Conservation (phyloP, 2,329 filamentous ascomycete genomes). For the Onygenales sp. region DNA sequence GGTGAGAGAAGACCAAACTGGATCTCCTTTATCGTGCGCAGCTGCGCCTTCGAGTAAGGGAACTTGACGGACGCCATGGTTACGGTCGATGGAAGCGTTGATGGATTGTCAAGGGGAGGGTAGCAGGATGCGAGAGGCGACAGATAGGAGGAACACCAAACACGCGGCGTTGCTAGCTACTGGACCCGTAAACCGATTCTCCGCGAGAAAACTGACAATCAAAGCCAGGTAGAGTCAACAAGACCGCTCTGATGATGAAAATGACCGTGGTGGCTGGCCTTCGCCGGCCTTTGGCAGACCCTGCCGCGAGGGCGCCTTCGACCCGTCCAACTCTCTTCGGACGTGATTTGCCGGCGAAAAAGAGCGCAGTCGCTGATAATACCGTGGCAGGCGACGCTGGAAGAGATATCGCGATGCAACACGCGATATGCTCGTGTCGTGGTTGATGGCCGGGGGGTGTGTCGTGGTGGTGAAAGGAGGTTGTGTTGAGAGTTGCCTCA, state of each 20-base stretch:
- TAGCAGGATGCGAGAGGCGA: background rate
- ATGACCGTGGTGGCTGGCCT: slow-evolving; percentile 28
- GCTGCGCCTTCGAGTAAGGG: slow-evolving; percentile 82
- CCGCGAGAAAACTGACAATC: background rate
- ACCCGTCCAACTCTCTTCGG: slow-evolving; percentile 29
- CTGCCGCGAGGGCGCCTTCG: slow-evolving; percentile 39
- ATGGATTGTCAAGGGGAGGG: background rate
- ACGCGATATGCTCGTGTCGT: slow-evolving; percentile 31
- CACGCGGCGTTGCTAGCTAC: background rate
- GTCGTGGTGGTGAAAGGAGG: slow-evolving; percentile 32
- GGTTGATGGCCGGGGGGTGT: slow-evolving; percentile 21
- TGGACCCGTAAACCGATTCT: background rate
- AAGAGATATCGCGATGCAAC: slow-evolving; percentile 32
- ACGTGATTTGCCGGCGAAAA: slow-evolving; percentile 17
- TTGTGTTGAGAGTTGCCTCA: slow-evolving; percentile 31
- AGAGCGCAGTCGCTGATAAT: slow-evolving; percentile 17
- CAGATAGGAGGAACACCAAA: background rate
- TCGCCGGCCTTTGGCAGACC: slow-evolving; percentile 37
- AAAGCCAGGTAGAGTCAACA: background rate
- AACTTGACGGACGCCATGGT: slow-evolving; percentile 91
- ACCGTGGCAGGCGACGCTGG: slow-evolving; percentile 17
- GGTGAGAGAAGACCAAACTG: slow-evolving; percentile 97
- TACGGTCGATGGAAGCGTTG: slow-evolving; percentile 24
- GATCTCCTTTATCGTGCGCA: slow-evolving; percentile 97
- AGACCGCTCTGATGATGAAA: slow-evolving; percentile 20